Base-by-base conservation (phyloP, 768 basidiomycete genomes). In the Termitomyces sp. region DNA sequence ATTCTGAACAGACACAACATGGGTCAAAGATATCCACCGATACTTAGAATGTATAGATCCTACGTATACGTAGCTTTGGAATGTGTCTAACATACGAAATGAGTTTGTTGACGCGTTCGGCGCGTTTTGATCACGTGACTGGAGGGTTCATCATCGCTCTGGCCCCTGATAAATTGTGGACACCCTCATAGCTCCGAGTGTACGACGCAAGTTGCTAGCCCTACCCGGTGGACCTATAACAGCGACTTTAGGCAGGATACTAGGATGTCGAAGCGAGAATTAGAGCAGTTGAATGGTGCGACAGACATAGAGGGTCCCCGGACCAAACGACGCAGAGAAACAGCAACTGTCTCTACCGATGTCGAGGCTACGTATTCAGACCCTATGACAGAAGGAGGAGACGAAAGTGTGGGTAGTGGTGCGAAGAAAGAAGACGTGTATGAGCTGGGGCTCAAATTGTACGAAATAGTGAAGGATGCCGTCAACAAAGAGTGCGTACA, bases 401-500 rank as follows among this genome's bases (percentile, higher is more conserved):
- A 63, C 13, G 63, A 54, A 45, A 65, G 52, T 40, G 68, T 65
- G 28, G 64, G 58, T 51, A 65, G 64, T 60, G 52, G 69, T 68
- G 62, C 62, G 63, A 66, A 71, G 55, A 61, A 73, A 68, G 76
- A 73, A 50, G 76, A 76, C 60, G 81, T 89, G 70, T 87, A 81
- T 70, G 86, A 86, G 75, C 82, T 85, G 70, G 91, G 87, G 49
- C 72, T 87, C 75, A 82, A 80, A 75, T 73, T 92, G 77, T 92
- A 89, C 88, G 84, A 88, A 71, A 84, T 83, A 42, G 81, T 93
- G 73, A 90, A 85, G 82, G 89, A 91, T 74, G 91, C 90, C 70
- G 85, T 86, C 72, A 89, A 87, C 80, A 90, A 91, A 83, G 90
- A 92, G 92, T 93, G 82, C 81, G 91, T 90, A 77, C 77, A 79